Evolutionary conservation across 139 green algal genomes (phyloP), one percentile per base, ranked within the genome.

Genomic region (Coccomyxa sp.): DNA sequence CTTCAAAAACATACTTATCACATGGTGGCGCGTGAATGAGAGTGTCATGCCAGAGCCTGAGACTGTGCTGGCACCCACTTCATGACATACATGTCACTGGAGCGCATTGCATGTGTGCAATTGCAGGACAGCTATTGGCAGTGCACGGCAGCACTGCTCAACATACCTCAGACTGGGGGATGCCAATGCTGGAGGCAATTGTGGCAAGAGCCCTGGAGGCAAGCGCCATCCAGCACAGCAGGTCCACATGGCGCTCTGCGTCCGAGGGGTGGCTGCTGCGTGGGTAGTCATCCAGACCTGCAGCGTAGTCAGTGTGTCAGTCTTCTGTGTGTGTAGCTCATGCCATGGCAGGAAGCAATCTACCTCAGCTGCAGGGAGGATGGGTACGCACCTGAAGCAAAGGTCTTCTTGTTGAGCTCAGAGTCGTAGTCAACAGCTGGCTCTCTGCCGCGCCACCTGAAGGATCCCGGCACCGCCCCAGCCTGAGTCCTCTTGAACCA

Each of bases 371-470:
- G n/a, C n/a, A n/a, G n/a, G n/a, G n/a, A 36, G 64, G 18, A 36
- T 31, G 64, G 64, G 27, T 12, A 8, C 75, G 7, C 10, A 79
- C 81, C 81, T 29, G 88, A 95, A 6, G 92, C 92, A 0, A 98
- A 87, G 0, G 94, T 97, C 79, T 97, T 97, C 39, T 94, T 94
- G 81, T 98, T 98, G 36, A 98, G 90, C 86, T 98, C 92, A 8
- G 33, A 24, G 3, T 71, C 31, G 7, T 84, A 90, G 34, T 16
- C 40, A 0, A 71, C 73, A 50, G 93, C 83, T 44, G 89, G 79
- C 27, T 89, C 91, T 16, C 92, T 84, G 84, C 93, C 88, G 8
- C 81, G 86, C 90, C 91, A 96, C 29, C 88, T 78, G 81, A 87
- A 97, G 58, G 83, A 87, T 7, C 83, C 85, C 0, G 88, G 85